Conservation (phyloP, 2,329 filamentous ascomycete species). For the Hawksworthiomyces lignivorus region DNA sequence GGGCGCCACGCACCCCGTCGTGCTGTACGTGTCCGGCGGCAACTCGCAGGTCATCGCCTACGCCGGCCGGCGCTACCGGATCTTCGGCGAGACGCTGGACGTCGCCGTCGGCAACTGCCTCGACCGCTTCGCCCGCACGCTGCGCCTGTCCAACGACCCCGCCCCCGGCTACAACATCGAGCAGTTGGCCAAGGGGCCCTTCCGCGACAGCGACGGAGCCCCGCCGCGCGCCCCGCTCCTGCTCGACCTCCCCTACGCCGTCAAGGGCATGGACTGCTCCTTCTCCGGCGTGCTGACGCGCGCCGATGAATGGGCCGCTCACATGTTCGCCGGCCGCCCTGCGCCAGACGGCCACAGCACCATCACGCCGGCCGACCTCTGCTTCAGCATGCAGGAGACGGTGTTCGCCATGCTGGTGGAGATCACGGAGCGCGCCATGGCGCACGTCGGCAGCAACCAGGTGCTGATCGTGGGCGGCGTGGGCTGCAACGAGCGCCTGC, state of each 20-base stretch:
- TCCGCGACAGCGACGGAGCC: conserved; percentile 8
- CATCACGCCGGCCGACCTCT: conserved; percentile 80
- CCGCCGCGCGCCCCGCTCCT: conserved; percentile 58
- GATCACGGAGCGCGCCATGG: conserved; percentile 97
- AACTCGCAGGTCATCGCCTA: conserved; percentile 99
- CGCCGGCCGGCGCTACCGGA: conserved; percentile 86
- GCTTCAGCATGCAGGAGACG: conserved; percentile 92
- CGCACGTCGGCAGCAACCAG: conserved; percentile 83
- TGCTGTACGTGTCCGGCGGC: conserved; percentile 89
- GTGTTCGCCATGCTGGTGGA: conserved; percentile 96
- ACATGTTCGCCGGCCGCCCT: conserved; percentile 42
- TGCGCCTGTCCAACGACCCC: conserved; percentile 89
- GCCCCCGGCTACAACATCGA: conserved; percentile 98
- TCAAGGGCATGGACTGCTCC: conserved; percentile 98
- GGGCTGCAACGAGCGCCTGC: conserved; percentile 86
- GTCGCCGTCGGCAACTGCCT: conserved; percentile 97
- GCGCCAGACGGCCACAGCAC: conserved; percentile 47
- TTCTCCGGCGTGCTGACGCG: conserved; percentile 87
- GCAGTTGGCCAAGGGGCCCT: conserved; percentile 60
- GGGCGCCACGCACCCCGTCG: conserved; percentile 81
- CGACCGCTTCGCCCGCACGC: conserved; percentile 86
- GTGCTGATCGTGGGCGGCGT: conserved; percentile 95
- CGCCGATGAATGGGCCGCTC: conserved; percentile 70
- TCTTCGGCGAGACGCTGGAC: conserved; percentile 95
- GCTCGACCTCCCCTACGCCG: conserved; percentile 85